Evolutionary conservation across 305 asterid species (phyloP).

Genomic region (Fraxinus nigra): DNA sequence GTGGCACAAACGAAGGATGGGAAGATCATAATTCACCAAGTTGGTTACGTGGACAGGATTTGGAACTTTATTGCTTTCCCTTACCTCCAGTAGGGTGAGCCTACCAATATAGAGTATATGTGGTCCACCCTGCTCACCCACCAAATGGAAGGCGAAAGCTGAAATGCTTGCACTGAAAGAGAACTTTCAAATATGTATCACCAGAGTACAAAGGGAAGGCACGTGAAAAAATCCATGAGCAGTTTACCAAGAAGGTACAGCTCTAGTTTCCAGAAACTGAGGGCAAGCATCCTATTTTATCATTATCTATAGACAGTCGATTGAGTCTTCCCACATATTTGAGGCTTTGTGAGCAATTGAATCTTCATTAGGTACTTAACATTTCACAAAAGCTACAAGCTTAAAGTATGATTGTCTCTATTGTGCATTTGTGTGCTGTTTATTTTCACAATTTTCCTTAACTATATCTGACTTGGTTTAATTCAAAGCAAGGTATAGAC

Average conservation of each 20-base stretch:
- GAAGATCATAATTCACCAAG: neutral
- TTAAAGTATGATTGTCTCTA: neutral
- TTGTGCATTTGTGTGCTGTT: neutral
- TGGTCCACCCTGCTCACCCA: neutral
- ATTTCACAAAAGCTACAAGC: neutral
- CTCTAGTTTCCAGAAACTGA: neutral
- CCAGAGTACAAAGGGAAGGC: neutral
- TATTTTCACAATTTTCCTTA: neutral
- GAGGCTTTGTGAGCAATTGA: neutral
- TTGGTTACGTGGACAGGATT: neutral
- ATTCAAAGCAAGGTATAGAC: constrained; percentile 1
- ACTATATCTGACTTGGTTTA: neutral
- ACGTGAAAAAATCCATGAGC: neutral
- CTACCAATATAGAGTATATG: neutral
- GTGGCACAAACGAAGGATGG: neutral
- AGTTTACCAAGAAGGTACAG: neutral
- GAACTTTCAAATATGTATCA: neutral
- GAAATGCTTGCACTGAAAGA: neutral
- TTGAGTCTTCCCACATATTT: neutral
- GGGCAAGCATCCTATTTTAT: neutral
- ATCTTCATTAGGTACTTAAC: neutral
- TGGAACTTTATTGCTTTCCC: neutral
- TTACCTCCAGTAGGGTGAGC: neutral
- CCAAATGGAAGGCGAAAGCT: neutral
- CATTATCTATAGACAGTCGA: neutral